Conservation (phyloP, 805 yeast genomes). For the Danielia reshetovae region DNA sequence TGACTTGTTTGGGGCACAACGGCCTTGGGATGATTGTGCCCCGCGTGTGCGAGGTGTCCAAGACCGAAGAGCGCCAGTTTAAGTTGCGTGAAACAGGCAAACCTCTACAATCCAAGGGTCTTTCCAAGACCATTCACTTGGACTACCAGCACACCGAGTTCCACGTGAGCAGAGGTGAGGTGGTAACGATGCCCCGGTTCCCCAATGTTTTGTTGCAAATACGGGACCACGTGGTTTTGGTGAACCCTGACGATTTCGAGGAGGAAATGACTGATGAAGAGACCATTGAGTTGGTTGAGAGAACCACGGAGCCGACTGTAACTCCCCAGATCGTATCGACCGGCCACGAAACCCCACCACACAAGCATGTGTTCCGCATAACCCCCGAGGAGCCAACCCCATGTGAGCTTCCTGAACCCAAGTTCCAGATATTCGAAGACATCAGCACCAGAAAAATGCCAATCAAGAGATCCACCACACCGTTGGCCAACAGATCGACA, state of each 20-base stretch:
- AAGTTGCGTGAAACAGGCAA: conserved; percentile 20
- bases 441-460: neutral
- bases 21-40: conserved; percentile 73
- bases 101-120: conserved; percentile 17
- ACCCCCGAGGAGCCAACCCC: conserved; percentile 8
- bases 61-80: conserved; percentile 16
- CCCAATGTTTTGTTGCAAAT: conserved; percentile 65
- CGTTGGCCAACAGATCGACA: conserved; percentile 27
- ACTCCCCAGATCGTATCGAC: no score
- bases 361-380: neutral
- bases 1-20: conserved; percentile 79
- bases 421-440: conserved; percentile 4
- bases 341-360: neutral
- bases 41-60: conserved; percentile 30
- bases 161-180: conserved; percentile 58
- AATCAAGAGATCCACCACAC: conserved; percentile 13
- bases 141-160: conserved; percentile 48
- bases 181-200: conserved; percentile 58
- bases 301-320: neutral
- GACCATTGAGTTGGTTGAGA: conserved; percentile 6
- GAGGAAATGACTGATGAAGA: conserved; percentile 47
- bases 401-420: conserved; percentile 2
- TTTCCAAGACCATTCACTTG: conserved; percentile 37
- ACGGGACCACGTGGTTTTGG: conserved; percentile 56
- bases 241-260: conserved; percentile 46